Conservation (phyloP, 208 protist genomes). For the Strigomonas oncopelti region DNA sequence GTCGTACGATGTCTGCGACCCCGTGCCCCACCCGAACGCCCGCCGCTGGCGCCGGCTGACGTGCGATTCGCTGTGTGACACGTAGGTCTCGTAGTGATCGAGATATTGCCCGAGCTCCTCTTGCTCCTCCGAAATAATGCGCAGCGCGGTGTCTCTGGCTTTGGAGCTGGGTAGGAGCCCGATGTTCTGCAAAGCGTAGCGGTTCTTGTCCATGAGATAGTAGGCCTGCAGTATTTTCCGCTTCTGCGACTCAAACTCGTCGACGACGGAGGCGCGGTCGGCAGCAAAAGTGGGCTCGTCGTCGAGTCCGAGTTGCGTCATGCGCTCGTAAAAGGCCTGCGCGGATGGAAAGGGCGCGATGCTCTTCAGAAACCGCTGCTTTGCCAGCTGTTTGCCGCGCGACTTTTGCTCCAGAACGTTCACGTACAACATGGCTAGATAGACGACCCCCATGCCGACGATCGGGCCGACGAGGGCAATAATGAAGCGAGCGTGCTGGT, state of each 20-base stretch:
- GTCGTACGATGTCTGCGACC: neutral
- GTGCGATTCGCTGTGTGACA: slow-evolving; percentile 21
- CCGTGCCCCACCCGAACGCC: neutral
- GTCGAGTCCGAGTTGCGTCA: slow-evolving; percentile 28
- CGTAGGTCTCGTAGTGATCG: slow-evolving; percentile 25
- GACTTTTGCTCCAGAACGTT: slow-evolving; percentile 20
- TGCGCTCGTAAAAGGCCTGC: slow-evolving; percentile 29
- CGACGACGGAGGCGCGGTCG: slow-evolving; percentile 5
- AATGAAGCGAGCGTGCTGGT: slow-evolving; percentile 19
- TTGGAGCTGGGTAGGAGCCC: slow-evolving; percentile 30
- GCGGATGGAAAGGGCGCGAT: slow-evolving; percentile 30
- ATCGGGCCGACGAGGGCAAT: slow-evolving; percentile 13
- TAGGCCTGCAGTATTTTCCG: slow-evolving; percentile 32
- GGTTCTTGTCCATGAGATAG: slow-evolving; percentile 42
- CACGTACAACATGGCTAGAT: slow-evolving; percentile 22
- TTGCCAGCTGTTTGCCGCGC: slow-evolving; percentile 14
- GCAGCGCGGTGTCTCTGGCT: slow-evolving; percentile 29
- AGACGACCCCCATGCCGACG: slow-evolving; percentile 14
- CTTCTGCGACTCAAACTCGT: slow-evolving; percentile 28
- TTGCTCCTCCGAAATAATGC: slow-evolving; percentile 28
- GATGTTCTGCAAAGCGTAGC: slow-evolving; percentile 25
- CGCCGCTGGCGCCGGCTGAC: neutral
- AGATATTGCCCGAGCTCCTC: slow-evolving; percentile 28
- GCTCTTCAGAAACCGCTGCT: slow-evolving; percentile 25
- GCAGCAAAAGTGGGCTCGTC: slow-evolving; percentile 30